Percentiles rank a stretch among this genome's conserved stretches.
Evolutionary conservation across 2,329 filamentous ascomycete species (phyloP).

Genomic region (Penicillium sp.): DNA sequence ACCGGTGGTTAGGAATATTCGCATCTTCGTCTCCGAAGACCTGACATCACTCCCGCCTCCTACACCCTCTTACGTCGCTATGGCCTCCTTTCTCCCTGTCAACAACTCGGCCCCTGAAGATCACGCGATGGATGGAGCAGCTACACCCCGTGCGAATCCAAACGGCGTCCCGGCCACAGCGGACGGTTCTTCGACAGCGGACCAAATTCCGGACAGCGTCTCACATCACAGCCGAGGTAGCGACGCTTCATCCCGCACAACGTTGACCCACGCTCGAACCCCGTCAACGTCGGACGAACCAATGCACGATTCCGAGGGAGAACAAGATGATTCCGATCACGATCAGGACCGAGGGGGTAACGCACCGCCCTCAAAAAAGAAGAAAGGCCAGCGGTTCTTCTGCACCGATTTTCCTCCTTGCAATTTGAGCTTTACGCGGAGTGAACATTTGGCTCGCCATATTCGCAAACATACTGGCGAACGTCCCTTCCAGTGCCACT

Average conservation of each 20-base stretch:
- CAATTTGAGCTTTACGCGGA: constrained; percentile 89
- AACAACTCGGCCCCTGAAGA: constrained; percentile 55
- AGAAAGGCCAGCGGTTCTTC: constrained; percentile 94
- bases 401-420: constrained; percentile 95
- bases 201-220: constrained; percentile 19
- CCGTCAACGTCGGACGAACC: constrained; percentile 58
- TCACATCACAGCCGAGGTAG: constrained; percentile 34
- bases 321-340: constrained; percentile 63
- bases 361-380: constrained; percentile 81
- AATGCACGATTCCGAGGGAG: constrained; percentile 73
- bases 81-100: constrained; percentile 62
- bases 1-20: constrained; percentile 18
- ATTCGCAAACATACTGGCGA: constrained; percentile 99
- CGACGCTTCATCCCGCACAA: constrained; percentile 25
- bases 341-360: constrained; percentile 61
- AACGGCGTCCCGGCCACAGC: constrained; percentile 41
- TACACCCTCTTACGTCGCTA: constrained; percentile 28
- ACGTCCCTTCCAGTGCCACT: constrained; percentile 94
- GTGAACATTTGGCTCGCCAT: constrained; percentile 90
- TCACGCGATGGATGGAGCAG: constrained; percentile 51
- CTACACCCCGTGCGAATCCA: constrained; percentile 51
- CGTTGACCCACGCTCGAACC: constrained; percentile 37
- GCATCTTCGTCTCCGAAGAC: constrained; percentile 22
- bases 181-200: constrained; percentile 21
- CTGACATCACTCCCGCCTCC: constrained; percentile 30